A percentile compares a stretch with the other conserved stretches of the same genome.
Evolutionary conservation across 306 rosid species (phyloP).

Genomic region (Citrullus mucosospermus): DNA sequence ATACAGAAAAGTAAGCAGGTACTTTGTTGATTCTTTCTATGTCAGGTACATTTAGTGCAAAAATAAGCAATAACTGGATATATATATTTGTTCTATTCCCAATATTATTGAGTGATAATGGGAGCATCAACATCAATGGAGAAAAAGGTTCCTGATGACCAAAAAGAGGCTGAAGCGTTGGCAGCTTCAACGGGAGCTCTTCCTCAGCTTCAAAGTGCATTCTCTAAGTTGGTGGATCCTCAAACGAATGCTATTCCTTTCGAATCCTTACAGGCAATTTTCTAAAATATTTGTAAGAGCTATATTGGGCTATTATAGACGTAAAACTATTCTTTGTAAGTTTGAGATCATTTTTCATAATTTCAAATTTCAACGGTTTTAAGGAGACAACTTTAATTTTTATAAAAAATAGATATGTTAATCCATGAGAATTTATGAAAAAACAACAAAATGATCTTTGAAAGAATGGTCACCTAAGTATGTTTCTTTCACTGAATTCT

Average conservation of each 20-base stretch:
- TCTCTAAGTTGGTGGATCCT: constrained; percentile 50
- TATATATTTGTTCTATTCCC: neutral
- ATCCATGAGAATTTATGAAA: neutral
- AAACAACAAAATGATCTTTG: neutral
- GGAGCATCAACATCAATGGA: constrained; percentile 70
- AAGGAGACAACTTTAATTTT: neutral
- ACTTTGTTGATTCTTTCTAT: neutral
- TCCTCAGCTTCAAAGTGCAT: constrained; percentile 52
- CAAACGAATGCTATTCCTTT: constrained; percentile 37
- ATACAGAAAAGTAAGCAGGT: neutral
- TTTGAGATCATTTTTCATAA: neutral
- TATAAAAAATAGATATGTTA: neutral
- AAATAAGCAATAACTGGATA: neutral
- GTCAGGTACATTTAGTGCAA: neutral
- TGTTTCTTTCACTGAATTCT: neutral
- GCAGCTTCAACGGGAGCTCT: constrained; percentile 78
- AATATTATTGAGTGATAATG: constrained; percentile 22
- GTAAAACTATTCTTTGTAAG: neutral
- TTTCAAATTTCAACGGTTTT: neutral
- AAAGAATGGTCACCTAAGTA: neutral
- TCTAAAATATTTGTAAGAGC: neutral
- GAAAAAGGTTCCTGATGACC: constrained; percentile 37
- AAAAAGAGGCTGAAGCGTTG: constrained; percentile 42
- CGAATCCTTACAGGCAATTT: constrained; percentile 33
- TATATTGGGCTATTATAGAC: neutral